Conservation (phyloP, 306 rosid genomes). For the Vigna hirtella region DNA sequence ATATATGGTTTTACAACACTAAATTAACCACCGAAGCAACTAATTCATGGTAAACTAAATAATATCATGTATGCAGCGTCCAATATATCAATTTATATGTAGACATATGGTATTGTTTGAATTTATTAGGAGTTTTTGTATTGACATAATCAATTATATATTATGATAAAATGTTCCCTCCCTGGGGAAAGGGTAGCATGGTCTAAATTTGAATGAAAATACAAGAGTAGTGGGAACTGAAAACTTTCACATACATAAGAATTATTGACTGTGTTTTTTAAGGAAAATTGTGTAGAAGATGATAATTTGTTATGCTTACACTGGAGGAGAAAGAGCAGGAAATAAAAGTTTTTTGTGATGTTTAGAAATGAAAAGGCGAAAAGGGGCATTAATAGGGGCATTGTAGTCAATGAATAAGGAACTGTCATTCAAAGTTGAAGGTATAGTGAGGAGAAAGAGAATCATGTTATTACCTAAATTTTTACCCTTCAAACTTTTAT, state of each 20-base stretch:
- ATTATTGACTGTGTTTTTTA: background rate
- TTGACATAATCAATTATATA: background rate
- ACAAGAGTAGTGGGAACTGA: background rate
- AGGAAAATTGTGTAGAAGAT: background rate
- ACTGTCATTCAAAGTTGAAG: conserved; percentile 69
- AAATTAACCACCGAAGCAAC: background rate
- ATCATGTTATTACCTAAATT: conserved; percentile 67
- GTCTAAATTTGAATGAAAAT: background rate
- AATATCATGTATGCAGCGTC: too few relatives aligned
- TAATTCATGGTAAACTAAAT: background rate
- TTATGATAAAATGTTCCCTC: background rate
- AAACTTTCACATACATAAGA: background rate
- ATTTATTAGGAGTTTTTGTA: background rate
- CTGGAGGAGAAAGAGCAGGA: conserved; percentile 37
- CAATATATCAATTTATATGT: background rate
- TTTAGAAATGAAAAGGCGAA: conserved; percentile 29
- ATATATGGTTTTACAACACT: background rate
- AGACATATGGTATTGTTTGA: background rate
- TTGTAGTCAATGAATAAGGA: conserved; percentile 57
- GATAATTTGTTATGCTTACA: background rate
- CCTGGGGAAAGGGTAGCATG: background rate
- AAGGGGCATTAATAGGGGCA: conserved; percentile 49
- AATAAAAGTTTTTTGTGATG: conserved; percentile 40
- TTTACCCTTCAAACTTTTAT: conserved; percentile 56
- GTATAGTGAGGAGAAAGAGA: conserved; percentile 59